Conservation (phyloP, 306 rosid species). For the Canavalia gladiata region DNA sequence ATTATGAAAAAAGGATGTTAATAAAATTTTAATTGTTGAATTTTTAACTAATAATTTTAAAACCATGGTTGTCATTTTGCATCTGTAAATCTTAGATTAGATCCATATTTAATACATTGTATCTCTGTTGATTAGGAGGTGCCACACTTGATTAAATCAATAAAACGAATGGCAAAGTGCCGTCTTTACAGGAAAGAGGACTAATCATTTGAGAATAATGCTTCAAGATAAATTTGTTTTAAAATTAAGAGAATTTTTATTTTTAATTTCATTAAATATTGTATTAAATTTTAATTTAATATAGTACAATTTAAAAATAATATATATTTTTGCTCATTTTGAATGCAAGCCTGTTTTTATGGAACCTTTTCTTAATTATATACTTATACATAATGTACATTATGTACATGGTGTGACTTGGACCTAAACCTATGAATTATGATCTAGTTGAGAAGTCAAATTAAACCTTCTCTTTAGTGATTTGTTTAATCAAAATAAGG, state of each 20-base stretch:
- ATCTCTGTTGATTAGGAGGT: not conserved
- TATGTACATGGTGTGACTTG: too few relatives aligned
- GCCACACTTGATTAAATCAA: not conserved
- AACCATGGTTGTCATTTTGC: too few relatives aligned
- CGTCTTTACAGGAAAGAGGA: not conserved
- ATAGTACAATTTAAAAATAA: not conserved
- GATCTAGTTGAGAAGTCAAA: slow-evolving; percentile 5
- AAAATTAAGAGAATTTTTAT: not conserved
- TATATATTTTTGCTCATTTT: not conserved
- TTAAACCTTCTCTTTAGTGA: not conserved
- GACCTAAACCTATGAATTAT: not conserved
- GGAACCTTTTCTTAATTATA: too few relatives aligned
- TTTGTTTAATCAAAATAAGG: not conserved
- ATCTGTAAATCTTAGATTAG: not conserved
- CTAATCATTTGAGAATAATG: not conserved
- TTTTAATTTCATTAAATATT: not conserved
- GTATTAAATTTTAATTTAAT: not conserved
- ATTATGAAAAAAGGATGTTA: too few relatives aligned
- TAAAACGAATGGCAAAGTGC: not conserved
- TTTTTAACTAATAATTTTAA: too few relatives aligned
- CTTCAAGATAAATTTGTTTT: not conserved
- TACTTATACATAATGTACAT: too few relatives aligned
- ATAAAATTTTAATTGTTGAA: too few relatives aligned
- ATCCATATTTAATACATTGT: slow-evolving; percentile 6
- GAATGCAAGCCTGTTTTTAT: not conserved